Conservation (phyloP, 495 filamentous ascomycete genomes). For the Penicillium robsamsonii region DNA sequence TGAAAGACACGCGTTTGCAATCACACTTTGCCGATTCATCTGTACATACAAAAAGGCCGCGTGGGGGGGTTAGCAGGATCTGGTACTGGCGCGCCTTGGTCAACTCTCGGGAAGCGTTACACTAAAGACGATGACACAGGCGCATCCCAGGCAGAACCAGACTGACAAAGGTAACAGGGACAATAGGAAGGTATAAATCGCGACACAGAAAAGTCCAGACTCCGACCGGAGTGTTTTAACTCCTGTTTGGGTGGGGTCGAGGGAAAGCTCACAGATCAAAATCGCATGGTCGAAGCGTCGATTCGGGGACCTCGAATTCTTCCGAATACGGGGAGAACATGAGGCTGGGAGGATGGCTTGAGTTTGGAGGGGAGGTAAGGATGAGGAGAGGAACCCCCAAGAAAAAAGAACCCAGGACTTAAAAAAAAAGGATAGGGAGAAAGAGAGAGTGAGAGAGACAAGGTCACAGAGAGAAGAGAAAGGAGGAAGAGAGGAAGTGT, state of each 20-base stretch:
- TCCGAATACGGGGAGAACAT: slow-evolving; percentile 37
- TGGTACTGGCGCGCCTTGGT: slow-evolving; percentile 40
- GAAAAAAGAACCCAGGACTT: background rate
- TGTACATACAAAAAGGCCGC: slow-evolving; percentile 42
- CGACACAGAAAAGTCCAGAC: slow-evolving; percentile 21
- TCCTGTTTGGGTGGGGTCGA: slow-evolving; percentile 19
- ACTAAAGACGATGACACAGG: slow-evolving; percentile 47
- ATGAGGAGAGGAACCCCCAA: slow-evolving; percentile 7
- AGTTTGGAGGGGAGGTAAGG: slow-evolving; percentile 16
- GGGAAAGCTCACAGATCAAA: slow-evolving; percentile 32
- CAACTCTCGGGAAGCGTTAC: slow-evolving; percentile 43
- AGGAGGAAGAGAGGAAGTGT: slow-evolving; percentile 9
- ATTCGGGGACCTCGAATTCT: slow-evolving; percentile 35
- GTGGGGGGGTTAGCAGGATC: slow-evolving; percentile 41
- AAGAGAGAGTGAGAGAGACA: slow-evolving; percentile 18
- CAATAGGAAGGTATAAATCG: slow-evolving; percentile 27
- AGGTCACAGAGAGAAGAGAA: slow-evolving; percentile 15
- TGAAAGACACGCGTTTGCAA: slow-evolving; percentile 42
- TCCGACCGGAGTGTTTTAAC: slow-evolving; percentile 16
- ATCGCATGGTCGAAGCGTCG: slow-evolving; percentile 34
- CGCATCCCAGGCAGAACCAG: slow-evolving; percentile 43
- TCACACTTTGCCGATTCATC: slow-evolving; percentile 43
- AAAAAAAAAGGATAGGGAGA: slow-evolving; percentile 19
- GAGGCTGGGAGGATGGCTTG: slow-evolving; percentile 22
- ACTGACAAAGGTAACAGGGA: slow-evolving; percentile 28